Conservation (phyloP, 2,329 filamentous ascomycete genomes). For the Sarocladiaceae sp. region DNA sequence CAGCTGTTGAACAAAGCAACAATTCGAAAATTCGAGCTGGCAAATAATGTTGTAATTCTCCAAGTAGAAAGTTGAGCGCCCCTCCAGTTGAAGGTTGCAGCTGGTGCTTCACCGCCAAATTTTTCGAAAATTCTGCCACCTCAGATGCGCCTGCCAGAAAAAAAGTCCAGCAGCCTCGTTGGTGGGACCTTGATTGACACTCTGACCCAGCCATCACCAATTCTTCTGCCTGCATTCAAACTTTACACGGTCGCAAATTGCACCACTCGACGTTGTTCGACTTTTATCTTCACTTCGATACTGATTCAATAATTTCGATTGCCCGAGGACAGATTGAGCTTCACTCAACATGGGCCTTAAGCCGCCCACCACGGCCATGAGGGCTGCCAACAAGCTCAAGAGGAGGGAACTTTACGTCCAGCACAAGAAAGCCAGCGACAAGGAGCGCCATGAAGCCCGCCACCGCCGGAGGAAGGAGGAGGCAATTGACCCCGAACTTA, state of each 20-base stretch:
- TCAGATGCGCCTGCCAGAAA: conserved; percentile 1
- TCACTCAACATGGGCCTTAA: conserved; percentile 28
- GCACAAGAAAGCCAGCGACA: conserved; percentile 72
- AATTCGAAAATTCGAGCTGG: conserved; percentile 10
- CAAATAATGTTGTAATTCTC: conserved; percentile 3
- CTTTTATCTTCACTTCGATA: too few species aligned
- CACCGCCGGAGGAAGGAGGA: conserved; percentile 81
- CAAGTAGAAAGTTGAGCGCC: neutral
- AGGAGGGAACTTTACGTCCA: conserved; percentile 75
- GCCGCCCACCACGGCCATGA: conserved; percentile 33
- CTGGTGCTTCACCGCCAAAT: conserved; percentile 33
- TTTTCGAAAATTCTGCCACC: conserved; percentile 30
- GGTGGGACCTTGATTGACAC: neutral
- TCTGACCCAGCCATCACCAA: neutral
- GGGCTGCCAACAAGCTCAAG: conserved; percentile 71
- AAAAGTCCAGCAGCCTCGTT: conserved; percentile 1
- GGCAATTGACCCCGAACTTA: conserved; percentile 72
- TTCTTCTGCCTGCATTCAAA: neutral
- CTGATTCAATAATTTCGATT: too few species aligned
- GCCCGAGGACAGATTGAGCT: neutral
- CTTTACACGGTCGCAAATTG: neutral
- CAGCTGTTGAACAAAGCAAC: neutral
- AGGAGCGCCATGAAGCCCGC: conserved; percentile 69
- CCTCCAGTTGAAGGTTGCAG: neutral
- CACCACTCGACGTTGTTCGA: too few species aligned